Evolutionary conservation across 306 rosid genomes (phyloP).

Genomic region (Glycine soja): DNA sequence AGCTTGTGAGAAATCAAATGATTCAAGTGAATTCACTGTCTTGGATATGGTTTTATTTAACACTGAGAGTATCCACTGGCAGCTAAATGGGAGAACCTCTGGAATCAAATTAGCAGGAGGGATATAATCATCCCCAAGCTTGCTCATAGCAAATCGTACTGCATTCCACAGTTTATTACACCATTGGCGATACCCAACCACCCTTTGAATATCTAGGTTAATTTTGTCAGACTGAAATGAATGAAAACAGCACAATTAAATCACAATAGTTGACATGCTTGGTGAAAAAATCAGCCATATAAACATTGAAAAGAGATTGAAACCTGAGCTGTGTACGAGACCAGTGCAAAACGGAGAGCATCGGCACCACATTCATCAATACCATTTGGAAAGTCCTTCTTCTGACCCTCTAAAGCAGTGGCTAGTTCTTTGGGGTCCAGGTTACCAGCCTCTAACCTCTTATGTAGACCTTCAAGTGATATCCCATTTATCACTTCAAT

Average conservation of each 20-base stretch:
- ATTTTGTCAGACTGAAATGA: conserved; percentile 90
- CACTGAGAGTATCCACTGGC: conserved; percentile 90
- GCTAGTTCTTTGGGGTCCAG: conserved; percentile 86
- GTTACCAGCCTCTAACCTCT: conserved; percentile 88
- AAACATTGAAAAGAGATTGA: conserved; percentile 33
- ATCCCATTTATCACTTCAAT: conserved; percentile 90
- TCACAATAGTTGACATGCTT: conserved; percentile 25
- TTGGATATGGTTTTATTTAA: conserved; percentile 77
- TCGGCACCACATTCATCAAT: conserved; percentile 96
- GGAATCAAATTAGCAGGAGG: conserved; percentile 65
- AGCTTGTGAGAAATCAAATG: conserved; percentile 81
- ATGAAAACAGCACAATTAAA: conserved; percentile 22
- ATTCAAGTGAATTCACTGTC: conserved; percentile 66
- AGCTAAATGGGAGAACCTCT: conserved; percentile 81
- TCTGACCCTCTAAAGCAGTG: conserved; percentile 82
- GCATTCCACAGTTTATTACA: conserved; percentile 98
- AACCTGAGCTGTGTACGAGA: conserved; percentile 96
- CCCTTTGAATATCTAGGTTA: conserved; percentile 92
- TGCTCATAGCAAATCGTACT: conserved; percentile 88
- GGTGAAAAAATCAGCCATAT: background rate
- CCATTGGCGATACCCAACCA: conserved; percentile 96
- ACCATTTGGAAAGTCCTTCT: conserved; percentile 90
- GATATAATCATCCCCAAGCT: conserved; percentile 85
- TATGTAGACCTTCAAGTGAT: conserved; percentile 78
- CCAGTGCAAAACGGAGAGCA: conserved; percentile 94